Evolutionary conservation across 495 filamentous ascomycete species (phyloP), one percentile per base, ranked within the genome.

Genomic region (Oleoguttula mirabilis): DNA sequence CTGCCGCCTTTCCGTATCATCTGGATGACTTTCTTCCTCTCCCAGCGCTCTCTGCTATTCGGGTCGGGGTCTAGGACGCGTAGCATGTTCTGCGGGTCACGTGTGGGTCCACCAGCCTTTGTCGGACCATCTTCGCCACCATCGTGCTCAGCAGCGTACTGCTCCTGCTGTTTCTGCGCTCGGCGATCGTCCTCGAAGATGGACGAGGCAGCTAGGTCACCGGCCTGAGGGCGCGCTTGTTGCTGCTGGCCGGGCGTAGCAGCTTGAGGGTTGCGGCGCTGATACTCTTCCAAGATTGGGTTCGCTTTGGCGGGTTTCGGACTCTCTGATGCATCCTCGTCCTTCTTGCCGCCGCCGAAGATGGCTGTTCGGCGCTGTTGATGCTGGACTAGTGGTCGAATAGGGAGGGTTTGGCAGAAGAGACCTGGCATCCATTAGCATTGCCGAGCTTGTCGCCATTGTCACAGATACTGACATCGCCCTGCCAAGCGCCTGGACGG

Each of bases 1-100:
- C 77, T 68, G n/a, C 82, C 81, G 22, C 79, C 68, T 10, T 71
- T 67, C 7, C 69, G 71, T 38, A 94, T 64, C 49, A 75, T 69
- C 33, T 79, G 76, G 42, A 85, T 77, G 8, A 87, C 70, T 74
- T 84, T 84, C 65, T 80, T 88, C 48, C 78, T 72, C 60, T 86
- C 72, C 82, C 79, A 92, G n/a, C 77, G 71, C 16, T 68, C 61
- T 39, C 84, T 70, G 16, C 61, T 62, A 21, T 62, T 53, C 11
- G 85, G 84, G 47, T 78, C 70, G 12, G 87, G 87, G 60, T 90
- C 77, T 36, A 81, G 59, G 10, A 67, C 75, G 31, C 66, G 50
- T 24, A 66, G 65, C 56, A 79, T 69, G 51, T 66, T 64, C 21
- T 59, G 58, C 15, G 61, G 59, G 42, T 76, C 62, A 31, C 74